Percentiles rank a stretch among this genome's conserved stretches.
phyloP scores from a whole-genome alignment of 352 stramenopile species.

The Phytopythium cucurbitacearum region DNA sequence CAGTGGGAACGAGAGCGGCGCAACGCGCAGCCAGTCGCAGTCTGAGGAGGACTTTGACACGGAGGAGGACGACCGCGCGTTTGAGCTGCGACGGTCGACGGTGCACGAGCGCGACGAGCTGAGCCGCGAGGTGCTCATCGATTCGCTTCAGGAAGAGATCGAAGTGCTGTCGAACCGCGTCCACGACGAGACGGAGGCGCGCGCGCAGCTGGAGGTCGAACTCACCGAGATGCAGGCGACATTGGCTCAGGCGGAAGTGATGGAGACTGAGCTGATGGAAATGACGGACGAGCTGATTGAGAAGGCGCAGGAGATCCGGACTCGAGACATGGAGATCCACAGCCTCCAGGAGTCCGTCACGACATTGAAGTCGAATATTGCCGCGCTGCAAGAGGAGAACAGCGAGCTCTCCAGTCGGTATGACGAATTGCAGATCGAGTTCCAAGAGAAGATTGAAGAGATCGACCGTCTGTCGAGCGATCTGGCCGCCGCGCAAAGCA shows the following conservation, averaged over 20 bases:
- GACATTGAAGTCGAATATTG: constrained; percentile 45
- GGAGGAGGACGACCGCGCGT: constrained; percentile 19
- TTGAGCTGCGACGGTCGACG: constrained; percentile 37
- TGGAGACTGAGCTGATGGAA: constrained; percentile 71
- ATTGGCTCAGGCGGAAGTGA: constrained; percentile 59
- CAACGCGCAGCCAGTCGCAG: constrained; percentile 24
- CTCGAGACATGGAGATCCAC: constrained; percentile 62
- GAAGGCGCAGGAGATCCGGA: constrained; percentile 66
- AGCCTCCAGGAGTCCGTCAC: constrained; percentile 35
- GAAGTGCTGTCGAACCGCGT: constrained; percentile 51
- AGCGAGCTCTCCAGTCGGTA: constrained; percentile 37
- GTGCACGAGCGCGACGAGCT: constrained; percentile 56
- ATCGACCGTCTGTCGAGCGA: constrained; percentile 27
- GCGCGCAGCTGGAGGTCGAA: constrained; percentile 51
- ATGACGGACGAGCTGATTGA: constrained; percentile 78
- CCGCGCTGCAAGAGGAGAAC: constrained; percentile 36
- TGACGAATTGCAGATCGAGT: constrained; percentile 28
- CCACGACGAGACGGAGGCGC: constrained; percentile 64
- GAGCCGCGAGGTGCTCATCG: constrained; percentile 60
- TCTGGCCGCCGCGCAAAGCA: constrained; percentile 30
- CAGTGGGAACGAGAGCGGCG: constrained; percentile 22
- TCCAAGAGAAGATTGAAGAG: constrained; percentile 32
- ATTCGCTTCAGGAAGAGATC: constrained; percentile 62
- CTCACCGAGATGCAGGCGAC: constrained; percentile 50
- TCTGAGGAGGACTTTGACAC: constrained; percentile 16